These are phyloP conservation scores for Monosporozyma siamensis DNA, from an alignment of 805 yeast species.

Conservation along the genomic window DNA sequence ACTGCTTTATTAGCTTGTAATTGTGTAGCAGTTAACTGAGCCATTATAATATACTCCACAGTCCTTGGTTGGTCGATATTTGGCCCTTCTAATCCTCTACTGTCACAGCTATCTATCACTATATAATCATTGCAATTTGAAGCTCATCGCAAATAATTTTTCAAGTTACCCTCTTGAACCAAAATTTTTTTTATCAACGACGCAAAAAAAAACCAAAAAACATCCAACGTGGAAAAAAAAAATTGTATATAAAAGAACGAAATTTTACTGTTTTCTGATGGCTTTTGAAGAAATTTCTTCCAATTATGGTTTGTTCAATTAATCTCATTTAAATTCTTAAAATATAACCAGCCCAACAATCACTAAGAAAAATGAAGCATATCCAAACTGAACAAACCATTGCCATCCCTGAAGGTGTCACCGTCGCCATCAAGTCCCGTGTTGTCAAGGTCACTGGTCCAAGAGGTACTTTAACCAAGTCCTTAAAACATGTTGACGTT, in stretches of 20 bases:
- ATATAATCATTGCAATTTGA: too few species aligned
- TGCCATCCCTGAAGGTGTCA: constrained; percentile 87
- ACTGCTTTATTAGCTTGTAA: constrained; percentile 34
- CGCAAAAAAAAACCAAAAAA: too few species aligned
- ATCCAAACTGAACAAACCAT: constrained; percentile 78
- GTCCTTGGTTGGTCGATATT: background rate
- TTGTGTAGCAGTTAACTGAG: constrained; percentile 16
- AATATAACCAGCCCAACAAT: background rate
- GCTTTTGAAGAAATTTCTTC: too few species aligned
- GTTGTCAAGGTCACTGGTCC: constrained; percentile 87
- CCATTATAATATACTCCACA: background rate
- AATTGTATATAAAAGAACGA: constrained; percentile 1
- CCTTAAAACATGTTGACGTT: constrained; percentile 90
- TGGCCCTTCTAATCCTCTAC: too few species aligned
- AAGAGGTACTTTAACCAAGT: constrained; percentile 88
- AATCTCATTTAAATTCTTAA: too few species aligned
- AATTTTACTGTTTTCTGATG: background rate
- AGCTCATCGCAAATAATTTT: too few species aligned
- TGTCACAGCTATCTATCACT: too few species aligned
- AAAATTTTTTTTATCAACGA: background rate
- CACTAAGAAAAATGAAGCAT: constrained; percentile 54
- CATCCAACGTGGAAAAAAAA: too few species aligned
- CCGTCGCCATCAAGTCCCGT: constrained; percentile 88
- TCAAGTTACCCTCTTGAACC: too few species aligned
- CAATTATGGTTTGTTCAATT: too few species aligned